Evolutionary conservation across 1,284 basidiomycete species (phyloP), one percentile per base, ranked within the genome.

Genomic region (Fomitopsis pinicola): DNA sequence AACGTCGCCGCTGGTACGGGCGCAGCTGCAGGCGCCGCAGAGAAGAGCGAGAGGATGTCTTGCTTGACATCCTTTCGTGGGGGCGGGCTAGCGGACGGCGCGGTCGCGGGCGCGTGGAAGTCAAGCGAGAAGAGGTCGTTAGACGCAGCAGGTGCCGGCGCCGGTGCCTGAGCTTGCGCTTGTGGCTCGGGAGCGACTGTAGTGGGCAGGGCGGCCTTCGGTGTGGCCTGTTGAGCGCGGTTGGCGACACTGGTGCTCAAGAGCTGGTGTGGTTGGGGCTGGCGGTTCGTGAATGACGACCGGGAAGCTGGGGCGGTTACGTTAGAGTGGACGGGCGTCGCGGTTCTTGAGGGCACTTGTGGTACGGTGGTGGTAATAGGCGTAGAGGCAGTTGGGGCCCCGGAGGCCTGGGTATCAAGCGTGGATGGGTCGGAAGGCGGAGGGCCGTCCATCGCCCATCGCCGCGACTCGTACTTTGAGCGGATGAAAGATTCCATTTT

Each of bases 401-500:
- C 48, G 52, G 67, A 67, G 15, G 73, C 69, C 5, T 77, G 82
- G 22, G 73, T 77, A 19, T 95, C 94, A 17, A 98, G 82, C 0
- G 85, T 77, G 30, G 90, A 87, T 3, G 97, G 97, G 75, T 98
- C 93, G 0, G 76, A 68, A 0, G 97, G 97, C 0, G 82, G 84
- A 7, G 93, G 90, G 0, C 92, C 94, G 33, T 97, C 92, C 76
- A 91, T 82, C 0, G 95, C 97, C 97, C 97, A 99, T 61, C 95
- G 82, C 46, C 86, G 84, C 12, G 90, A 87, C 75, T 99, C 97
- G 74, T 99, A 99, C 76, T 99, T 99, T 53, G 94, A 97, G 50
- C 97, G 87, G 66, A 99, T 95, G 75, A 97, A 99, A 0, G 94
- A 96, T 63, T 99, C 97, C 78, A 99, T 95, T 84, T 98, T 98